These are phyloP conservation scores for Hypoxylon rickii DNA, from an alignment of 495 filamentous ascomycete genomes.

Conservation along the genomic window DNA sequence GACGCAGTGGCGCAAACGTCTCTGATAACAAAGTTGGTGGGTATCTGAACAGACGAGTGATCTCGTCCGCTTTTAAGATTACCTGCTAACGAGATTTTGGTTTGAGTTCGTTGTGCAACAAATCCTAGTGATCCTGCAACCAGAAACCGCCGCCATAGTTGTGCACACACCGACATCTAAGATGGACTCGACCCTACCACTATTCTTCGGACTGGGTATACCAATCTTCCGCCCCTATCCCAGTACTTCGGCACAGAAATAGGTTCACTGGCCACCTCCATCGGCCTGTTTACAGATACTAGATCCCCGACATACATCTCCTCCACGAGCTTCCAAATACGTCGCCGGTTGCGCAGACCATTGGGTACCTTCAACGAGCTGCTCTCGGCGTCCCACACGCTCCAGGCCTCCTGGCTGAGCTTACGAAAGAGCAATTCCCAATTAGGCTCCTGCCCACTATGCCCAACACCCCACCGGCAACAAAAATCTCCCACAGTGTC, in stretches of 20 bases:
- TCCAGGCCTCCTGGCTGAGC: conserved; percentile 19
- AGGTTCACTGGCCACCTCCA: neutral
- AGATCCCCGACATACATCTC: conserved; percentile 22
- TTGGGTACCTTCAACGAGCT: conserved; percentile 18
- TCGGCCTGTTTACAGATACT: conserved; percentile 5
- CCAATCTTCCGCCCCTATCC: conserved; percentile 2
- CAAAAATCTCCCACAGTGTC: conserved; percentile 4
- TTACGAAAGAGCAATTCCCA: conserved; percentile 26
- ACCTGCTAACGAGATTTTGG: too few relatives aligned
- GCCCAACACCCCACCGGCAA: neutral
- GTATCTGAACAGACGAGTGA: too few relatives aligned
- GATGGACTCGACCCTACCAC: conserved; percentile 1
- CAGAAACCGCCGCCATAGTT: too few relatives aligned
- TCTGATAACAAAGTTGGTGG: too few relatives aligned
- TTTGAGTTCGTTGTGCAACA: too few relatives aligned
- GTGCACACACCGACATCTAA: too few relatives aligned
- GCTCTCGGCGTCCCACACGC: conserved; percentile 18
- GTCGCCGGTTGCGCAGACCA: conserved; percentile 13
- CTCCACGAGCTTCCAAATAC: conserved; percentile 12
- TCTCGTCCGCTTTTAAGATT: too few relatives aligned
- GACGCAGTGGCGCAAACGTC: too few relatives aligned
- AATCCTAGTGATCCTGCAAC: too few relatives aligned
- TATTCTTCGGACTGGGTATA: conserved; percentile 10
- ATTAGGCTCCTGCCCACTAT: conserved; percentile 6
- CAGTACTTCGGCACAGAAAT: conserved; percentile 16